Evolutionary conservation across 495 filamentous ascomycete genomes (phyloP).

Genomic region (Pseudotulostoma volvatum): DNA sequence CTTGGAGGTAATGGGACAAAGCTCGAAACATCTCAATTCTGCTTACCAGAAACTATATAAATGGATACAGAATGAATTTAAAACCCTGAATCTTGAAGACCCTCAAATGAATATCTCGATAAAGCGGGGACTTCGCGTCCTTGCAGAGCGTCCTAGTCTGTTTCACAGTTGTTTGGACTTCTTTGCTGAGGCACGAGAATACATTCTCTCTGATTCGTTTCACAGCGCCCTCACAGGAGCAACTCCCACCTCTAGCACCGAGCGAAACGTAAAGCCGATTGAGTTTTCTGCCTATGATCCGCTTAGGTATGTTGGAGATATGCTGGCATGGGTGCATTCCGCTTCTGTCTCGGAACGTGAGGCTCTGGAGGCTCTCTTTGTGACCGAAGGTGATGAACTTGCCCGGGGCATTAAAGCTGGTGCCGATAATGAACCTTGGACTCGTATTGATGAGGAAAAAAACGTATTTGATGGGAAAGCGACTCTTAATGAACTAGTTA

Average conservation of each 20-base stretch:
- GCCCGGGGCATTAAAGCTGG: slow-evolving; percentile 73
- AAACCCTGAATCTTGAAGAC: slow-evolving; percentile 81
- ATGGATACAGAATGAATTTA: slow-evolving; percentile 91
- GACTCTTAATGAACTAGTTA: slow-evolving; percentile 75
- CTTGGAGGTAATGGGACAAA: slow-evolving; percentile 80
- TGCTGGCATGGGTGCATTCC: slow-evolving; percentile 95
- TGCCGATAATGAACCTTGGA: slow-evolving; percentile 77
- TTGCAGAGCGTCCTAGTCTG: slow-evolving; percentile 76
- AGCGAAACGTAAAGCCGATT: slow-evolving; percentile 64
- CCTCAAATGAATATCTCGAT: slow-evolving; percentile 82
- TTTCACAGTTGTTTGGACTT: slow-evolving; percentile 91
- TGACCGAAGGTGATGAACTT: slow-evolving; percentile 82
- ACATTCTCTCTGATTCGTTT: slow-evolving; percentile 78
- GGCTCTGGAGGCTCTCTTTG: slow-evolving; percentile 78
- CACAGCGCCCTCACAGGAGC: slow-evolving; percentile 76
- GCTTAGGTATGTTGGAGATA: slow-evolving; percentile 85
- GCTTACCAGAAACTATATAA: slow-evolving; percentile 90
- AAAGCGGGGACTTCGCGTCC: slow-evolving; percentile 64
- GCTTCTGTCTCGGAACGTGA: slow-evolving; percentile 86
- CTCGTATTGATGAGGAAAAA: slow-evolving; percentile 38
- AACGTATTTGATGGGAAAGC: slow-evolving; percentile 61
- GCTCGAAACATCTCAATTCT: slow-evolving; percentile 66
- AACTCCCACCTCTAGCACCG: slow-evolving; percentile 24
- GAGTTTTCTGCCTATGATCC: slow-evolving; percentile 87
- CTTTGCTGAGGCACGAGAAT: slow-evolving; percentile 81